Conservation (phyloP, 805 yeast genomes). For the Cyberlindnera misumaiensis region DNA sequence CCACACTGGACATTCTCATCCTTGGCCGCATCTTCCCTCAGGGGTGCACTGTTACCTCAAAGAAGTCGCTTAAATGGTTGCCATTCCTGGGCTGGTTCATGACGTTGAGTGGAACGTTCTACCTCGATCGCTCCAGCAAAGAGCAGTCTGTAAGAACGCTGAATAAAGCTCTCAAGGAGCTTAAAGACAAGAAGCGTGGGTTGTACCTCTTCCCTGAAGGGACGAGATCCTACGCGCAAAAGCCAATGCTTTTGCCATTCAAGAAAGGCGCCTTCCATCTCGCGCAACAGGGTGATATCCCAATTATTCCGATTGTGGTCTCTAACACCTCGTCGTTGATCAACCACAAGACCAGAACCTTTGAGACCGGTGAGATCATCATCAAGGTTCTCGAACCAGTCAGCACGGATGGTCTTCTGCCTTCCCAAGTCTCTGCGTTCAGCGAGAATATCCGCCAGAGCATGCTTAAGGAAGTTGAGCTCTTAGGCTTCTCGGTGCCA, state of each 20-base stretch:
- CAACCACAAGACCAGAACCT: conserved; percentile 52
- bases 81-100: conserved; percentile 98
- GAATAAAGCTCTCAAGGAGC: conserved; percentile 54
- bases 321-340: conserved; percentile 77
- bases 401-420: conserved; percentile 58
- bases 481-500: conserved; percentile 32
- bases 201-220: conserved; percentile 96
- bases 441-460: conserved; percentile 45
- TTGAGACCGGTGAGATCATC: conserved; percentile 69
- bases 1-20: conserved; percentile 75
- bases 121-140: conserved; percentile 76
- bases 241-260: conserved; percentile 72
- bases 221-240: conserved; percentile 74
- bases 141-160: conserved; percentile 71
- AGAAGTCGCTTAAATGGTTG: conserved; percentile 70
- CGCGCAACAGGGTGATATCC: conserved; percentile 88
- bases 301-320: conserved; percentile 82
- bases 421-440: conserved; percentile 63
- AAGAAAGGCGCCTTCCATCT: conserved; percentile 98
- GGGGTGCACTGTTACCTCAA: conserved; percentile 89
- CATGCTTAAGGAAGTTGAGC: conserved; percentile 42
- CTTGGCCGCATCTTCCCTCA: conserved; percentile 82
- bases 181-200: conserved; percentile 61
- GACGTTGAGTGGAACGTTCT: conserved; percentile 84
- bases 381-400: conserved; percentile 81